A percentile compares a stretch with the other conserved stretches of the same genome.
Conservation (phyloP, 1,139 yeast genomes). For the Kurtzmaniella quercitrusa region DNA sequence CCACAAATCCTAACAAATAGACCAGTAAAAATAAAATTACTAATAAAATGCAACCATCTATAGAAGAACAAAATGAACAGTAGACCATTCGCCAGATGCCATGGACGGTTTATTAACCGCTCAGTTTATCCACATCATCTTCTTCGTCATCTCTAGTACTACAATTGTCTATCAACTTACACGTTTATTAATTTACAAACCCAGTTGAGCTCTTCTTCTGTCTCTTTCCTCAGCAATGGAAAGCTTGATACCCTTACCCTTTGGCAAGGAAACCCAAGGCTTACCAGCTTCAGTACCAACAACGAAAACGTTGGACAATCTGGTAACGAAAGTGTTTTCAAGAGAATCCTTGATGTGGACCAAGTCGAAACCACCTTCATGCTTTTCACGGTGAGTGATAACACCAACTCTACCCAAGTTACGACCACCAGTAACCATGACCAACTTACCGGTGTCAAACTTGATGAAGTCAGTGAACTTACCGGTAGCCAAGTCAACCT, state of each 20-base stretch:
- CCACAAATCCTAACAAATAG: too few relatives aligned
- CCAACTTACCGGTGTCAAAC: slow-evolving; percentile 89
- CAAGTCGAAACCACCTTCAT: slow-evolving; percentile 97
- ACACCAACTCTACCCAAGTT: slow-evolving; percentile 98
- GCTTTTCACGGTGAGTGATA: slow-evolving; percentile 93
- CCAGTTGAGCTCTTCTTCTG: slow-evolving; percentile 73
- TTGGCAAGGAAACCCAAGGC: slow-evolving; percentile 91
- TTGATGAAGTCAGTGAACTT: slow-evolving; percentile 83
- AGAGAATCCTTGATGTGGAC: slow-evolving; percentile 95
- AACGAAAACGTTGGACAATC: slow-evolving; percentile 89
- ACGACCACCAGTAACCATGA: slow-evolving; percentile 97
- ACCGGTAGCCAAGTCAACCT: slow-evolving; percentile 89
- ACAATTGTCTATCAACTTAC: background rate
- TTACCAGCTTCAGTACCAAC: slow-evolving; percentile 85
- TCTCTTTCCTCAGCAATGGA: slow-evolving; percentile 95
- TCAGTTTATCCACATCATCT: too few relatives aligned
- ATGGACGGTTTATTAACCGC: too few relatives aligned
- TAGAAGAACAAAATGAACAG: too few relatives aligned
- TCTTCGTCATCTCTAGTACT: too few relatives aligned
- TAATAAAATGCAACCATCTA: too few relatives aligned
- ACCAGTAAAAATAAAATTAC: too few relatives aligned
- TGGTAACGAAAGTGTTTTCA: slow-evolving; percentile 94
- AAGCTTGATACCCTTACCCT: slow-evolving; percentile 97
- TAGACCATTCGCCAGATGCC: too few relatives aligned
- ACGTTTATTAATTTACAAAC: slow-evolving; percentile 17